These are phyloP conservation scores for Choiromyces venosus DNA, from an alignment of 495 filamentous ascomycete genomes.

Conservation along the genomic window DNA sequence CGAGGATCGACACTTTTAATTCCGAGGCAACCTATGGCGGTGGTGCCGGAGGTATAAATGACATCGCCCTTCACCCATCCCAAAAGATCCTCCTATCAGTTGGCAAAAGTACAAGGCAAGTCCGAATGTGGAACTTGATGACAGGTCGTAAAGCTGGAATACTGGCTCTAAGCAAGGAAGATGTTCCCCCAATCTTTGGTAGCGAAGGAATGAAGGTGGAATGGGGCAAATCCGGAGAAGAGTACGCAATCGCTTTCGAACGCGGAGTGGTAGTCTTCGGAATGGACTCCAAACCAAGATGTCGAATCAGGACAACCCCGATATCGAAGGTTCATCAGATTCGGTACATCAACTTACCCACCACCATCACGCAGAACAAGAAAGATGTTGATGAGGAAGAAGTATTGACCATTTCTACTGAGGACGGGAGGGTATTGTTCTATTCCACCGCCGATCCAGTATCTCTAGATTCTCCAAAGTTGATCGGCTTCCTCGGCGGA, in stretches of 20 bases:
- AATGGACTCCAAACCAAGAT: conserved; percentile 75
- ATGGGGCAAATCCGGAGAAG: conserved; percentile 68
- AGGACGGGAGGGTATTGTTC: conserved; percentile 84
- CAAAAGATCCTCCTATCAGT: conserved; percentile 95
- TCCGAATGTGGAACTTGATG: conserved; percentile 94
- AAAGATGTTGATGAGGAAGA: conserved; percentile 47
- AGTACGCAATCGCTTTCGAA: conserved; percentile 86
- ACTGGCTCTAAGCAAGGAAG: conserved; percentile 66
- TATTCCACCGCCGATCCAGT: conserved; percentile 58
- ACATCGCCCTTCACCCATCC: conserved; percentile 90
- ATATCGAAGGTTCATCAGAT: conserved; percentile 77
- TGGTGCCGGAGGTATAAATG: conserved; percentile 84
- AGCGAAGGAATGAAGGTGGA: conserved; percentile 71
- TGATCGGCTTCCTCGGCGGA: conserved; percentile 74
- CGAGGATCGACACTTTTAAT: conserved; percentile 71
- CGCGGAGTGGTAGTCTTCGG: conserved; percentile 78
- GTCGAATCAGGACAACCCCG: conserved; percentile 60
- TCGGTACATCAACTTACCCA: conserved; percentile 56
- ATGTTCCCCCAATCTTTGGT: conserved; percentile 31
- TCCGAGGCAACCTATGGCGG: conserved; percentile 63
- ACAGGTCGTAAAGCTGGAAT: conserved; percentile 94
- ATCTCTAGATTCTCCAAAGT: conserved; percentile 47
- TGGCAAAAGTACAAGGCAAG: conserved; percentile 75
- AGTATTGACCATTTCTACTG: conserved; percentile 75
- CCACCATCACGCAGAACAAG: conserved; percentile 36